These are phyloP conservation scores for Pelargonium myrrhifolium DNA, from an alignment of 441 rosid genomes.

Conservation along the genomic window DNA sequence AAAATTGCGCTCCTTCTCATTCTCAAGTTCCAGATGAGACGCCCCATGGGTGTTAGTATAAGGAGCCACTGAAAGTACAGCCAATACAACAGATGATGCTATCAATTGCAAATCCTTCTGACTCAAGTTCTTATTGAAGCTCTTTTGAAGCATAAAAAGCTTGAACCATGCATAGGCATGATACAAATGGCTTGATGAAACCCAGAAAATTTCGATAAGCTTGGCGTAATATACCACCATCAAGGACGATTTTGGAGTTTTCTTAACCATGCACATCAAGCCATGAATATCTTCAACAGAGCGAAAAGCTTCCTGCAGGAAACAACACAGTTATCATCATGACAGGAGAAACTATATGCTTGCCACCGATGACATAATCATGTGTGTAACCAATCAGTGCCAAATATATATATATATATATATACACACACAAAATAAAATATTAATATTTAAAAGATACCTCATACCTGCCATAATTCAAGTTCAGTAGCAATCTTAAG, in stretches of 20 bases:
- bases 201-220: slow-evolving; percentile 86
- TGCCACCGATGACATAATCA: background rate
- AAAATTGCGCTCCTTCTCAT: slow-evolving; percentile 81
- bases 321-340: slow-evolving; percentile 13
- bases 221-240: slow-evolving; percentile 95
- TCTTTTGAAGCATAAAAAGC: slow-evolving; percentile 89
- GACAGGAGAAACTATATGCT: background rate
- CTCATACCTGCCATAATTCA: slow-evolving; percentile 69
- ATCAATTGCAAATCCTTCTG: slow-evolving; percentile 89
- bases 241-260: slow-evolving; percentile 88
- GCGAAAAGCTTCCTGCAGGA: slow-evolving; percentile 86
- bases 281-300: slow-evolving; percentile 96
- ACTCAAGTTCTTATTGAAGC: slow-evolving; percentile 88
- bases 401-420: background rate
- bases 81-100: slow-evolving; percentile 91
- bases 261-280: slow-evolving; percentile 93
- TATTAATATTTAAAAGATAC: background rate
- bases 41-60: slow-evolving; percentile 57
- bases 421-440: background rate
- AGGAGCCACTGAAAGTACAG: slow-evolving; percentile 76
- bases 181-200: slow-evolving; percentile 82
- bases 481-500: slow-evolving; percentile 90
- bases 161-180: slow-evolving; percentile 98
- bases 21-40: slow-evolving; percentile 82
- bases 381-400: background rate